Evolutionary conservation across 1,139 yeast species (phyloP), one percentile per base, ranked within the genome.

Genomic region (Lodderomyces orthopsilosis): DNA sequence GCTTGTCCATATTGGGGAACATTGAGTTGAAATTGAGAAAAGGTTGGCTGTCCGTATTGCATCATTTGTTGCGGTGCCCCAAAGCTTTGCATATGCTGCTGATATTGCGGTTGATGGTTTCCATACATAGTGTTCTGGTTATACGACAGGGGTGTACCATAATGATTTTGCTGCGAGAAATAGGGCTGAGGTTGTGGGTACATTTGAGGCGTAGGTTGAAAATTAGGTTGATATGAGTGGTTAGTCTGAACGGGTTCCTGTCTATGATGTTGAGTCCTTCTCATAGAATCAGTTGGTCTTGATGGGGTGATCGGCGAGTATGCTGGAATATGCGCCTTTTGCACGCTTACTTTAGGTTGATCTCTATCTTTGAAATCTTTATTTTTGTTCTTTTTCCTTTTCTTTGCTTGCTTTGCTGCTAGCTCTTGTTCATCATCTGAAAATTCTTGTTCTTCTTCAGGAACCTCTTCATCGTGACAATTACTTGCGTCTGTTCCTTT

Each of bases 401-500:
- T 82, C 42, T 72, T 68, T 15, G 75, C 72, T 55, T 81, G 87
- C 55, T 79, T 81, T 3, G 77, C 75, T 10, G 75, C 77, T 54
- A 64, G 56, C 52, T 91, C 98, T 53, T 76, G 76, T 59, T 91
- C 97, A 63, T 93, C 98, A 58, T 93, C 98, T 0, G 96, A 88
- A 53, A 84, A 93, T 56, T 93, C 98, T 59, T 89, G 96, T 59
- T 93, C 98, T 34, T 86, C 95, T 53, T 81, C 88, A 0, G 96
- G 91, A 19, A 91, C 65, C 56, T 93, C 99, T 66, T 93, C 98
- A 62, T 93, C 98, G 59, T 89, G 87, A 59, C 89, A 83, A 54
- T 93, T 93, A 56, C 95, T 85, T 0, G 98, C 98, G 66, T 93
- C 99, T 1, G 93, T 84, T 12, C 98, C 98, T 56, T 85, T 90